Evolutionary conservation across 139 green algal genomes (phyloP).

Genomic region (Coelastrella sp.): DNA sequence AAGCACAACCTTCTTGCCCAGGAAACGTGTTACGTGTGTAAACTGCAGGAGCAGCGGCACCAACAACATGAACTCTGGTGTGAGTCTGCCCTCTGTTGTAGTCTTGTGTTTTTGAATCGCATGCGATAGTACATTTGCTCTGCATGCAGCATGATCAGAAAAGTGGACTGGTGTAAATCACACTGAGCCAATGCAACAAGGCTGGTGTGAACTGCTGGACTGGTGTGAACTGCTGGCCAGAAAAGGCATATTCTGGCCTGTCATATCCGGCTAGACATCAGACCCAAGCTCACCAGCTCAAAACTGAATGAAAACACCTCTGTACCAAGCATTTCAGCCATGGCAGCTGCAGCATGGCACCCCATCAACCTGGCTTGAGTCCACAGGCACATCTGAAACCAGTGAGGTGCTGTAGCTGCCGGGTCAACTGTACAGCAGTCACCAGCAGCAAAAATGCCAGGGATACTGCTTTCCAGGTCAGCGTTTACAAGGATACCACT

Average conservation of each 20-base stretch:
- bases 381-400: constrained; percentile 87
- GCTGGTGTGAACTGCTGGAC: neutral
- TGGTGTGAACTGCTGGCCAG: neutral
- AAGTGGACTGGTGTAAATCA: neutral
- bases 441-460: constrained; percentile 81
- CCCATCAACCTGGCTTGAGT: constrained; percentile 78
- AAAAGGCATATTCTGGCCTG: too few species aligned
- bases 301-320: constrained; percentile 75
- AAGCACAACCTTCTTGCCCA: constrained; percentile 88
- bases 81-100: too few species aligned
- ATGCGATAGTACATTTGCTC: neutral
- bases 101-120: too few species aligned
- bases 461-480: constrained; percentile 46
- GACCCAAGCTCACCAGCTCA: constrained; percentile 73
- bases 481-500: constrained; percentile 77
- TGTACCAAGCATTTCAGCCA: constrained; percentile 68
- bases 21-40: constrained; percentile 88
- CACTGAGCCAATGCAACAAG: neutral
- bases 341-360: constrained; percentile 76
- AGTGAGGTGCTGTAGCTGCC: constrained; percentile 60
- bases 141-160: neutral
- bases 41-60: constrained; percentile 62
- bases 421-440: constrained; percentile 73
- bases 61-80: too few species aligned
- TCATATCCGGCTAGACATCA: neutral